Evolutionary conservation across 768 basidiomycete species (phyloP), one percentile per base, ranked within the genome.

Genomic region (Tulasnella sp.): DNA sequence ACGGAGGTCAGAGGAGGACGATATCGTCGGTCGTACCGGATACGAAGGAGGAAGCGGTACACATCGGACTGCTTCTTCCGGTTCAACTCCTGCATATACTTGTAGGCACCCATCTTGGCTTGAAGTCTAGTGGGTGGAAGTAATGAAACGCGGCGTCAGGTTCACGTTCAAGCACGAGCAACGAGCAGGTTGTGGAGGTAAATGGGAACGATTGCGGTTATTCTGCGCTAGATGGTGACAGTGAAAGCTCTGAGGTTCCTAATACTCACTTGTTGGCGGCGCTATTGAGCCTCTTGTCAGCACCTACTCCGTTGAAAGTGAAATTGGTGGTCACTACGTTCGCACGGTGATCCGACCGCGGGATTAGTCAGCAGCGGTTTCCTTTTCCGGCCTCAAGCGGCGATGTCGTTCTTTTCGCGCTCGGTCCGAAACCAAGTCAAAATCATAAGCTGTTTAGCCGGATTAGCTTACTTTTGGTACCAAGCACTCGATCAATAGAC

Each of bases 51-150:
- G 88, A 99, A 99, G 80, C 95, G 94, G 83, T 98, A 90, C 80
- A 99, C 95, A 86, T 96, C 94, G 81, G 92, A 93, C 86, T 96
- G 94, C 86, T 96, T 96, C 87, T 97, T 97, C 88, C 96, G 97
- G 91, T 96, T 95, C 79, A 99, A 86, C 86, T 98, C 97, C 80
- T 93, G 91, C 83, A 98, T 91, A 84, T 98, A 98, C 85, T 97
- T 94, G 89, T 94, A 94, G 80, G 93, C 93, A 83, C 93, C 93
- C 93, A 94, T 94, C 83, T 87, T 90, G 86, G 54, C 7, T 36
- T 73, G 54, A 58, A 31, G 14, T 36, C 69, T 70, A 12, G 36
- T 31, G 69, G 29, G 17, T 3, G 36, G 2, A 19, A 42, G 71
- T 31, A 42, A 42, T 22, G n/a, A 40, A n/a, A 22, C 38, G 39